These are phyloP conservation scores for Camelina hispida DNA, from an alignment of 345 rosid species.

Conservation along the genomic window DNA sequence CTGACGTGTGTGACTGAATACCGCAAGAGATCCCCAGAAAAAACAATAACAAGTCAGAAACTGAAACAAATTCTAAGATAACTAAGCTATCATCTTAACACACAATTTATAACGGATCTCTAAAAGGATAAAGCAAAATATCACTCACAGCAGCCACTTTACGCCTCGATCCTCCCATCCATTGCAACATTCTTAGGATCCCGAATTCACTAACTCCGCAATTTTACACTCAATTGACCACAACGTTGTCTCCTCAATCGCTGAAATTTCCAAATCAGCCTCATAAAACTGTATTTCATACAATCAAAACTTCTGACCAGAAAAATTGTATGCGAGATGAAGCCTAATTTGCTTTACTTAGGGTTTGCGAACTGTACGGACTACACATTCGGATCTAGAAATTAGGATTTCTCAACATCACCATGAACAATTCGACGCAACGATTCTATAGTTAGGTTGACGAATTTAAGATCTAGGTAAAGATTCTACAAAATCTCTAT, in stretches of 20 bases:
- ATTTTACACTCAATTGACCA: background rate
- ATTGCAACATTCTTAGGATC: constrained; percentile 64
- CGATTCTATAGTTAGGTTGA: constrained; percentile 17
- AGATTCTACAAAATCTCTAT: background rate
- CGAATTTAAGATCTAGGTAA: background rate
- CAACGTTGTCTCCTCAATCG: background rate
- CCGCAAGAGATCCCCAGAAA: constrained; percentile 9
- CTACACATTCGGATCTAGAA: background rate
- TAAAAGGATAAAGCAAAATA: constrained; percentile 13
- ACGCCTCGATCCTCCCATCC: constrained; percentile 96
- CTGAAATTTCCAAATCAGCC: background rate
- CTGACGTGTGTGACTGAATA: constrained; percentile 42
- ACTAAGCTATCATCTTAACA: background rate
- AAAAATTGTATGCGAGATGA: background rate
- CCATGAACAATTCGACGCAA: constrained; percentile 9
- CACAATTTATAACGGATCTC: background rate
- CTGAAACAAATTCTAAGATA: background rate
- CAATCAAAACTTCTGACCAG: background rate
- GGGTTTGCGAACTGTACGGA: background rate
- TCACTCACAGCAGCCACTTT: constrained; percentile 72
- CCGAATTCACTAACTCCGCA: background rate
- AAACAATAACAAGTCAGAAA: constrained; percentile 25
- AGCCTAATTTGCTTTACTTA: background rate
- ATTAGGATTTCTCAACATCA: constrained; percentile 14
- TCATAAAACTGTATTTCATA: too few relatives aligned